Evolutionary conservation across 2,329 filamentous ascomycete genomes (phyloP), one percentile per base, ranked within the genome.

Genomic region (Talaromyces albobiverticillius): DNA sequence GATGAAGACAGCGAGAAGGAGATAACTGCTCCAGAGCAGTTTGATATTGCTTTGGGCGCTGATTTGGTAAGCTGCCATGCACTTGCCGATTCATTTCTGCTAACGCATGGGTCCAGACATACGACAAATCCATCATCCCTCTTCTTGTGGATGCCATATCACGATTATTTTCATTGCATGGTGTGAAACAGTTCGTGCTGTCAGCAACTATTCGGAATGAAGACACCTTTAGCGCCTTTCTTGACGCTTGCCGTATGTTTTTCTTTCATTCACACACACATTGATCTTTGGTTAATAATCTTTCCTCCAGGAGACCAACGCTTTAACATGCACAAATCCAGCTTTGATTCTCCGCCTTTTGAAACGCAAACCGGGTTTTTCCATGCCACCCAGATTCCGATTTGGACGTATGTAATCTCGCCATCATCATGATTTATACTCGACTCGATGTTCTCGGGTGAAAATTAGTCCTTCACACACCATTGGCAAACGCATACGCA

Each of bases 141-240:
- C 76, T 79, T 18, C 73, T 87, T 16, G 71, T 83, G 23, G 74
- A 76, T 40, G 84, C 82, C 3, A 65, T 86, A 50, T 69, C 73
- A 34, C 74, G 80, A 58, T 76, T 86, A 34, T 82, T 85, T 61
- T 74, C 80, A 36, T 72, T 80, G 58, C 78, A 80, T 57, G 67
- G 75, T 14, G 62, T 74, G 26, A 66, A 82, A 45, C 64, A 78
- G 42, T 80, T 85, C 43, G 69, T 87, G 53, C 81, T 87, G 57
- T 78, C 83, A 3, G 80, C 82, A 13, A 83, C 83, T 0, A 75
- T 87, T 51, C 79, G 85, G 53, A 87, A 86, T 56, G 73, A 79
- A 53, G 72, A 83, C 50, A 87, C 84, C 0, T 85, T 86, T 66
- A 74, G 80, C 60, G 71, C 75, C 23, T 86, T 87, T 62, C 64